A percentile compares a stretch with the other conserved stretches of the same genome.
Evolutionary conservation across 2,329 filamentous ascomycete genomes (phyloP).

Genomic region (Aureobasidium leucospermi): DNA sequence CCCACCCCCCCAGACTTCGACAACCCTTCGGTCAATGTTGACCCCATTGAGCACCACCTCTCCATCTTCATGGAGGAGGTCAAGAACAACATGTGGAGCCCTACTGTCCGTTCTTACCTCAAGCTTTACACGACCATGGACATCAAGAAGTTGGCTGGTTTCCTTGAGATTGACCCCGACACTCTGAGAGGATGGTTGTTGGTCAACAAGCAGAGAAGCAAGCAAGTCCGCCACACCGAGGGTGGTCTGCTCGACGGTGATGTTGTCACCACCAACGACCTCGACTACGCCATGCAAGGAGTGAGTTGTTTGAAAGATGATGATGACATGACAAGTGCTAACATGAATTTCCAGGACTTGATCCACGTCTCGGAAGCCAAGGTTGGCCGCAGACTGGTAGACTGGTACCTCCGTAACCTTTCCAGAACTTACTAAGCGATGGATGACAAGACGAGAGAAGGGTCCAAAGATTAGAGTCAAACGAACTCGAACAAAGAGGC

Average conservation of each 20-base stretch:
- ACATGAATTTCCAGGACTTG: constrained; percentile 56
- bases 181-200: constrained; percentile 88
- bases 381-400: constrained; percentile 91
- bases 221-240: constrained; percentile 91
- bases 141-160: constrained; percentile 92
- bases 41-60: constrained; percentile 95
- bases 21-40: constrained; percentile 89
- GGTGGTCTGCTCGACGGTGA: constrained; percentile 88
- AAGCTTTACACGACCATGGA: constrained; percentile 99
- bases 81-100: constrained; percentile 97
- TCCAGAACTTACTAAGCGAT: constrained; percentile 71
- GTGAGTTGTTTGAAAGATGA: constrained; percentile 46
- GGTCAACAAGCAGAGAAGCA: constrained; percentile 97
- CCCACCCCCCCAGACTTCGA: constrained; percentile 96
- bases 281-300: constrained; percentile 95
- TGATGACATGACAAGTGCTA: constrained; percentile 16
- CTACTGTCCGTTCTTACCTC: constrained; percentile 95
- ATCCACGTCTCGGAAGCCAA: constrained; percentile 99
- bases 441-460: background rate
- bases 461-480: background rate
- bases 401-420: constrained; percentile 98
- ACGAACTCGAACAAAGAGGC: background rate
- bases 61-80: constrained; percentile 99
- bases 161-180: constrained; percentile 95
- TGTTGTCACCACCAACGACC: constrained; percentile 83